phyloP scores from a whole-genome alignment of 352 stramenopile genomes.

The Blastocystis sp. region DNA sequence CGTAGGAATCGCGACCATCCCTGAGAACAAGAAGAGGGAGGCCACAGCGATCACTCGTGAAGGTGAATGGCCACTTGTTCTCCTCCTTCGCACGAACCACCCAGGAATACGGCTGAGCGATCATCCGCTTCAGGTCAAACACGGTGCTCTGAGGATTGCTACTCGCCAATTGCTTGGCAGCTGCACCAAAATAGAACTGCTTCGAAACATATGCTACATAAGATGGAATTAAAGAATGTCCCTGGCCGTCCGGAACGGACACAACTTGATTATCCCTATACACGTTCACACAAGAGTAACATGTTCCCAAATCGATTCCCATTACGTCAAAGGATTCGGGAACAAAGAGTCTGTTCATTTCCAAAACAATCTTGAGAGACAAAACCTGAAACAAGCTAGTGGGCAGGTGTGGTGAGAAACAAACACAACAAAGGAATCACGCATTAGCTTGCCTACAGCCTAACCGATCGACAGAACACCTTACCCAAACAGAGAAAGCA shows the following conservation, averaged over 20 bases:
- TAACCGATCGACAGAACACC: no score
- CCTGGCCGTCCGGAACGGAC: not conserved
- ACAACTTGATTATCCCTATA: not conserved
- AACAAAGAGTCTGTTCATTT: no score
- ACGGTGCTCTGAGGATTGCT: not conserved
- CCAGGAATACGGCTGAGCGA: not conserved
- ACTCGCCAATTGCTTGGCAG: not conserved
- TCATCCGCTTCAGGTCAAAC: not conserved
- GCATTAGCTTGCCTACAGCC: no score
- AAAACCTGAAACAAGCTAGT: no score
- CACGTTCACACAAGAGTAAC: not conserved
- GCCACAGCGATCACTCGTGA: not conserved
- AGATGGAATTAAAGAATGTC: not conserved
- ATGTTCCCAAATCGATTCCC: not conserved
- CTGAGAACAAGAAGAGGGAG: no score
- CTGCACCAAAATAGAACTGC: not conserved
- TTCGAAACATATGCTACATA: not conserved
- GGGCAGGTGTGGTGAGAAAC: no score
- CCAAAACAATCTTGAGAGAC: no score
- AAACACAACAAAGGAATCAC: no score
- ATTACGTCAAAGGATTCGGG: not conserved
- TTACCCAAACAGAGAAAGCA: not conserved
- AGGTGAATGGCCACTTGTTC: conserved; percentile 37
- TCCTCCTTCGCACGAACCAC: not conserved
- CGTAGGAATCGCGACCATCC: not conserved